phyloP scores from a whole-genome alignment of 2,329 filamentous ascomycete genomes.

The Trichoderma lentiforme region DNA sequence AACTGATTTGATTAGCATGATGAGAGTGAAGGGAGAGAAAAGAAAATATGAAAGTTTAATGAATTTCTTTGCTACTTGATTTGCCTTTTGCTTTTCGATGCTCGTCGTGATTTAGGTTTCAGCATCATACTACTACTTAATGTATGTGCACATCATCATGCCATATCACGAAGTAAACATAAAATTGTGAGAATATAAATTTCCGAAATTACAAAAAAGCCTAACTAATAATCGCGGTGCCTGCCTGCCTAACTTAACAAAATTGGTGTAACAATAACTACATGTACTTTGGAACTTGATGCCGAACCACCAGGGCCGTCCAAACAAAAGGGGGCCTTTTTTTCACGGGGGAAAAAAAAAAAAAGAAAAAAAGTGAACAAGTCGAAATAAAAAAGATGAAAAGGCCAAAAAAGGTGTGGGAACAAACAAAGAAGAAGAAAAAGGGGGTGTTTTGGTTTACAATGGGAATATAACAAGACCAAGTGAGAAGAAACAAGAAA shows the following conservation, averaged over 20 bases:
- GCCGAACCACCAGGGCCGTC: conserved; percentile 2
- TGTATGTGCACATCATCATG: background rate
- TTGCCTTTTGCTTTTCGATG: background rate
- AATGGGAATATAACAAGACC: background rate
- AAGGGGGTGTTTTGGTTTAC: background rate
- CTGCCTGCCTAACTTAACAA: background rate
- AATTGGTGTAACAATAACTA: background rate
- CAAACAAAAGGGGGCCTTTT: background rate
- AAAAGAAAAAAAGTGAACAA: background rate
- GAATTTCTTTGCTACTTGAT: background rate
- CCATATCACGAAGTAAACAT: background rate
- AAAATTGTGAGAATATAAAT: background rate
- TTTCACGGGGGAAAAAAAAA: background rate
- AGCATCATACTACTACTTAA: background rate
- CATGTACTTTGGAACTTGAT: background rate
- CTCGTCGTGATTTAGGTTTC: background rate
- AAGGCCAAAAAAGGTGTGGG: background rate
- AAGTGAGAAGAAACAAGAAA: background rate
- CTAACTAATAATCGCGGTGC: background rate
- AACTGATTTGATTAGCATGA: conserved; percentile 1
- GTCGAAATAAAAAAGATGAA: background rate
- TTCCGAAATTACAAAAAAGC: background rate
- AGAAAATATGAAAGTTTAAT: background rate
- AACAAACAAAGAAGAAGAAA: background rate
- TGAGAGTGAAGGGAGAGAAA: background rate